Evolutionary conservation across 2,329 filamentous ascomycete genomes (phyloP).

Genomic region (Truncatella angustata): DNA sequence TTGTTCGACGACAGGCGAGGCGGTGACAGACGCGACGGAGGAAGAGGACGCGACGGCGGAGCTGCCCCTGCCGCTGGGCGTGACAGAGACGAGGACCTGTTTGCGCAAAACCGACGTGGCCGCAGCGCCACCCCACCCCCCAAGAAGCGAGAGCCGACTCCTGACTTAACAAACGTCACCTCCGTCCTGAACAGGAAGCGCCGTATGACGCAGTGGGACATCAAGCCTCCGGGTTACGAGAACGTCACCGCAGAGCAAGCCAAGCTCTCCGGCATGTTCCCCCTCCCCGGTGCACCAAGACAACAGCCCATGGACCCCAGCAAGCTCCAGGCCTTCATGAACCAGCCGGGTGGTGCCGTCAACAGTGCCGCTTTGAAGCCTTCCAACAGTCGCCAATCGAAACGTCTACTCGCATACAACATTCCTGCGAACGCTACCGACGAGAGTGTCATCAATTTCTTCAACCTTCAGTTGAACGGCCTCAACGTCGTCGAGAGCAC

Average conservation of each 20-base stretch:
- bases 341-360: slow-evolving; percentile 71
- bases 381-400: slow-evolving; percentile 89
- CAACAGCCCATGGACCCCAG: slow-evolving; percentile 94
- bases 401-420: slow-evolving; percentile 86
- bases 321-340: slow-evolving; percentile 93
- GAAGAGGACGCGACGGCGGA: slow-evolving; percentile 37
- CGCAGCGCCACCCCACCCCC: slow-evolving; percentile 77
- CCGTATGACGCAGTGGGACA: slow-evolving; percentile 97
- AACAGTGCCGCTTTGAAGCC: slow-evolving; percentile 83
- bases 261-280: slow-evolving; percentile 98
- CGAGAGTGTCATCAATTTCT: slow-evolving; percentile 76
- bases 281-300: slow-evolving; percentile 88
- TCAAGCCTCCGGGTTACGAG: slow-evolving; percentile 97
- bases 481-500: slow-evolving; percentile 82
- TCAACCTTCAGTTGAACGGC: slow-evolving; percentile 96
- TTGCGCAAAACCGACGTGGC: slow-evolving; percentile 54
- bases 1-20: slow-evolving; percentile 61
- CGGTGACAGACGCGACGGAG: slow-evolving; percentile 38
- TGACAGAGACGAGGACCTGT: slow-evolving; percentile 47
- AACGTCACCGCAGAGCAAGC: slow-evolving; percentile 98
- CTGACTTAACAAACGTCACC: slow-evolving; percentile 85
- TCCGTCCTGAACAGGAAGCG: slow-evolving; percentile 83
- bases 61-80: too few relatives aligned
- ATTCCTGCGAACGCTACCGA: slow-evolving; percentile 72
- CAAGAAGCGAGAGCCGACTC: slow-evolving; percentile 93